Conservation (phyloP, 169 alveolate species). For the Theileria orientalis region DNA sequence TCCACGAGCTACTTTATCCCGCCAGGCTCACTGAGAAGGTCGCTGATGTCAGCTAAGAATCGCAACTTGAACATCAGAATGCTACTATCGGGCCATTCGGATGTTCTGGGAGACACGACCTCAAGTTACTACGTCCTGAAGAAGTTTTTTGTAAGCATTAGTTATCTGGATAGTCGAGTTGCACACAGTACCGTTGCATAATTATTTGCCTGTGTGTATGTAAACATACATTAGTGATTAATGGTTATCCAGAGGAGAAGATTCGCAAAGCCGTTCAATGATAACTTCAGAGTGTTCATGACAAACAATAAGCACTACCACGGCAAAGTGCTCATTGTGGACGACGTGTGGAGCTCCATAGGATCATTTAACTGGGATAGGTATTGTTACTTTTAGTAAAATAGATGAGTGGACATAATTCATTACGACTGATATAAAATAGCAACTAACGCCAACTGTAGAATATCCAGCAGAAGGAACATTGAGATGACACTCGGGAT, state of each 20-base stretch:
- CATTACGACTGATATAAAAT: background rate
- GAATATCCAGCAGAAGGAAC: constrained; percentile 70
- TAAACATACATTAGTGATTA: background rate
- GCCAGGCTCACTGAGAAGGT: constrained; percentile 75
- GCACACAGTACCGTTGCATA: too few species aligned
- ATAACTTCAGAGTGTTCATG: constrained; percentile 65
- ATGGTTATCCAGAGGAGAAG: constrained; percentile 19
- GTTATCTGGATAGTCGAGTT: too few species aligned
- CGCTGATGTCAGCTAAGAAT: constrained; percentile 69
- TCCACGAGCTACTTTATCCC: constrained; percentile 83
- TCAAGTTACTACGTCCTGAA: constrained; percentile 75
- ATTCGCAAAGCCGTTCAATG: constrained; percentile 21
- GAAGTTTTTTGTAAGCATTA: constrained; percentile 61
- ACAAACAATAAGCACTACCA: constrained; percentile 72
- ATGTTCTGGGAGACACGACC: constrained; percentile 75
- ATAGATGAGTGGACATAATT: background rate
- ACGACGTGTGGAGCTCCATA: constrained; percentile 72
- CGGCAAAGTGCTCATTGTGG: constrained; percentile 69
- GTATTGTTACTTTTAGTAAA: background rate
- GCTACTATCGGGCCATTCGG: constrained; percentile 82
- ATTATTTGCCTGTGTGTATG: background rate
- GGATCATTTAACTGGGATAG: constrained; percentile 78
- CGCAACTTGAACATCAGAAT: constrained; percentile 67
- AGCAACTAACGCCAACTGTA: too few species aligned
- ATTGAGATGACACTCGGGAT: constrained; percentile 70